Percentiles rank a stretch among this genome's conserved stretches.
phyloP scores from a whole-genome alignment of 2,329 filamentous ascomycete genomes.

The Plenodomus lindquistii region DNA sequence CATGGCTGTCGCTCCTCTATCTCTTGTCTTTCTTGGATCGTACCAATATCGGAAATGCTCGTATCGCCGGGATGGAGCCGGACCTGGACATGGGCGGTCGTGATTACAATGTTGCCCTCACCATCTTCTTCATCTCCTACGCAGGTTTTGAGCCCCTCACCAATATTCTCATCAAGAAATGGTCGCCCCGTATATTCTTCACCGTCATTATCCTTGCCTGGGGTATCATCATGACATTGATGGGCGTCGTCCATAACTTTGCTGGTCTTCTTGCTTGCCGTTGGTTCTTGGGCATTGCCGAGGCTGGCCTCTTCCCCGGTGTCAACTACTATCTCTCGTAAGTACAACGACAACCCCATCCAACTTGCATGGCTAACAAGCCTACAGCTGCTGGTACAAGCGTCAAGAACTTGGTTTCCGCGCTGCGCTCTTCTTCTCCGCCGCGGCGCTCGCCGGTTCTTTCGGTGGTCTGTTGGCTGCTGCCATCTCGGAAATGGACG shows the following conservation, averaged over 20 bases:
- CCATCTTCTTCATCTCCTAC: constrained; percentile 65
- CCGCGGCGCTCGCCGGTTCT: constrained; percentile 61
- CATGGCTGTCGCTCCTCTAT: constrained; percentile 48
- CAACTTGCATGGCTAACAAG: constrained; percentile 6
- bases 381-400: constrained; percentile 55
- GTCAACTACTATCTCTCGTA: constrained; percentile 62
- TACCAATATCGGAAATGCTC: constrained; percentile 52
- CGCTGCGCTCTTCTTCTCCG: constrained; percentile 63
- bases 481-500: constrained; percentile 64
- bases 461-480: constrained; percentile 64
- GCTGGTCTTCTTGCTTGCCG: constrained; percentile 41
- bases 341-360: constrained; percentile 6
- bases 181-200: constrained; percentile 54
- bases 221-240: constrained; percentile 56
- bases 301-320: constrained; percentile 45
- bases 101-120: constrained; percentile 67
- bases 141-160: constrained; percentile 58
- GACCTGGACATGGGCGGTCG: constrained; percentile 52
- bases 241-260: constrained; percentile 50
- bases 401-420: constrained; percentile 58
- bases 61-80: constrained; percentile 39
- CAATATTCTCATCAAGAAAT: constrained; percentile 65
- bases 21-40: constrained; percentile 47
- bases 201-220: constrained; percentile 54
- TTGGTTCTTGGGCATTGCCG: constrained; percentile 44